Evolutionary conservation across 1,139 yeast genomes (phyloP).

Genomic region (Sugiyamaella sp.): DNA sequence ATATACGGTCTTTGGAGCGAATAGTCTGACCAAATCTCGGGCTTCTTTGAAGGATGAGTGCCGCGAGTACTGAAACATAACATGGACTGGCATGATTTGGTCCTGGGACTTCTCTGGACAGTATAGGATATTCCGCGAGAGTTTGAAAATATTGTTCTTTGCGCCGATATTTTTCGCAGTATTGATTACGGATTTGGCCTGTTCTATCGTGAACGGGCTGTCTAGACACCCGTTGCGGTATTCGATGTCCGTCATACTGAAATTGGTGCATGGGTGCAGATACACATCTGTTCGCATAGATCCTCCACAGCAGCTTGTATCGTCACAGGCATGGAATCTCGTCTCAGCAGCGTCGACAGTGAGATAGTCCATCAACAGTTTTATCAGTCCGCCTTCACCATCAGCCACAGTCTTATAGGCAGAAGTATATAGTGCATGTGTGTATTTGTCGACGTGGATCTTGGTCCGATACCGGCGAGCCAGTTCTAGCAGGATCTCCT

Average conservation of each 20-base stretch:
- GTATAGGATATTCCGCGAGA: conserved; percentile 2
- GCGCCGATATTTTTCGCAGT: not conserved
- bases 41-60: conserved; percentile 59
- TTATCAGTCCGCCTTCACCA: conserved; percentile 4
- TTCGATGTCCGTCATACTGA: not conserved
- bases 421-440: conserved; percentile 27
- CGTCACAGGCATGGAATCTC: conserved; percentile 44
- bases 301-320: conserved; percentile 3
- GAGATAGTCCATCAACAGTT: conserved; percentile 21
- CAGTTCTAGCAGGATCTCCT: conserved; percentile 55
- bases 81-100: conserved; percentile 47
- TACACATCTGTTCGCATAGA: not conserved
- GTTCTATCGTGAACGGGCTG: not conserved
- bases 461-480: conserved; percentile 42
- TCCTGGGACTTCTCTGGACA: conserved; percentile 31
- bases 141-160: not conserved
- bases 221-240: not conserved
- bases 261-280: conserved; percentile 1
- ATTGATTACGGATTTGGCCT: not conserved
- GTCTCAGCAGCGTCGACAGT: conserved; percentile 33
- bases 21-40: conserved; percentile 44
- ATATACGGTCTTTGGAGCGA: conserved; percentile 51
- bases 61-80: conserved; percentile 53
- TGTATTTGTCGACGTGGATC: conserved; percentile 44
- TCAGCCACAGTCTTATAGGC: conserved; percentile 6